Evolutionary conservation across 148 eudicot genomes (phyloP), one percentile per base, ranked within the genome.

Genomic region (Drosera capensis): DNA sequence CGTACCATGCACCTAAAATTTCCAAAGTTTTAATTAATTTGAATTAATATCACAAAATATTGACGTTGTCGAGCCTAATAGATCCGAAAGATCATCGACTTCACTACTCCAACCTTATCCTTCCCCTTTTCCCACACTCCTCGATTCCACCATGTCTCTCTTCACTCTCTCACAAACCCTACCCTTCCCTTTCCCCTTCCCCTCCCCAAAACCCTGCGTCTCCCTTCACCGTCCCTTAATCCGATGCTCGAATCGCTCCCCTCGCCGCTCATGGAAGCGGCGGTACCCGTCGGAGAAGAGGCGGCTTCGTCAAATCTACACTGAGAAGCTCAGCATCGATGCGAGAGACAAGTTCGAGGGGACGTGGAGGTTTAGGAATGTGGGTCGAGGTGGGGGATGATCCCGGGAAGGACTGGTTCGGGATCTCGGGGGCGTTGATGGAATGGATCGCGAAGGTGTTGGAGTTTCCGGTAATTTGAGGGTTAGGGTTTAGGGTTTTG

Each of bases 231-330:
- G n/a, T n/a, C n/a, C n/a, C n/a, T n/a, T n/a, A n/a, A 67, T 83
- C 45, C 60, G 20, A 48, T 85, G 80, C 55, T 82, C 88, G 22
- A 76, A 67, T 52, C 70, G 67, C 65, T 36, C 75, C 14, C 59
- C 58, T 55, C 58, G n/a, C n/a, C n/a, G 95, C 49, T 74, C 81
- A 2, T 95, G 95, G 39, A 85, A 81, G 22, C 60, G 66, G 25
- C 63, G 94, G 43, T 92, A 92, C 72, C 99, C 99, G 20, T 92
- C 99, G 14, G 99, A 92, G 76, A 85, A 81, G 59, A 81, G 56
- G 83, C 72, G 57, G 71, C 69, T 81, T 2, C 76, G 52, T 35
- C 62, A 58, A 37, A 54, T 53, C 12, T 48, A 64, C 7, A 57
- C 66, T 24, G 23, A 54, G 9, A 72, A n/a, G n/a, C n/a, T n/a